phyloP scores from a whole-genome alignment of 2,329 filamentous ascomycete species.

The Pseudogymnoascus sp. region DNA sequence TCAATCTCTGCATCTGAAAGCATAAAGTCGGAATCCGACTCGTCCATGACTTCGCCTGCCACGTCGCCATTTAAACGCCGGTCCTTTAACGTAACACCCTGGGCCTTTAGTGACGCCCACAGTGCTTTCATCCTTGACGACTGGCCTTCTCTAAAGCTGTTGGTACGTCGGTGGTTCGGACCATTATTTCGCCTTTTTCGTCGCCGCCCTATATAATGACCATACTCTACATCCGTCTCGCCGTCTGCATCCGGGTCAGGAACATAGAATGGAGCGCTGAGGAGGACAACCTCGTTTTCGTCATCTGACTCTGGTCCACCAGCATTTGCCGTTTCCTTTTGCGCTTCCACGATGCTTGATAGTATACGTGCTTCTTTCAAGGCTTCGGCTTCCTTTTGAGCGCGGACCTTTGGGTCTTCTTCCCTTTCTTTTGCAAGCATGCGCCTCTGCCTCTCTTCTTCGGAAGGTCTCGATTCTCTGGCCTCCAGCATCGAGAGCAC shows the following conservation, averaged over 20 bases:
- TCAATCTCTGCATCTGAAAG: background rate
- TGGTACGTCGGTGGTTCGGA: background rate
- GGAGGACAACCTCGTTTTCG: constrained; percentile 3
- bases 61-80: background rate
- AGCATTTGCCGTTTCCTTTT: background rate
- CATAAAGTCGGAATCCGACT: background rate
- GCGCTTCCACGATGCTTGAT: constrained; percentile 3
- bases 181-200: background rate
- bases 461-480: constrained; percentile 9
- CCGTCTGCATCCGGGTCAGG: constrained; percentile 6
- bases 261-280: constrained; percentile 12
- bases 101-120: background rate
- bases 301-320: background rate
- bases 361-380: background rate
- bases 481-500: constrained; percentile 19
- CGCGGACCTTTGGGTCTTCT: background rate
- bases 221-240: constrained; percentile 4
- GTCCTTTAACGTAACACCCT: constrained; percentile 6
- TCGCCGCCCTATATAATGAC: background rate
- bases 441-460: constrained; percentile 12
- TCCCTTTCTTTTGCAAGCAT: constrained; percentile 5
- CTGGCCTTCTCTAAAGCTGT: constrained; percentile 5
- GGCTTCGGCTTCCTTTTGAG: background rate
- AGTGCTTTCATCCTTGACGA: constrained; percentile 3
- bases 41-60: background rate